Evolutionary conservation across 495 filamentous ascomycete genomes (phyloP), one percentile per base, ranked within the genome.

Genomic region (Eremomyces bilateralis): DNA sequence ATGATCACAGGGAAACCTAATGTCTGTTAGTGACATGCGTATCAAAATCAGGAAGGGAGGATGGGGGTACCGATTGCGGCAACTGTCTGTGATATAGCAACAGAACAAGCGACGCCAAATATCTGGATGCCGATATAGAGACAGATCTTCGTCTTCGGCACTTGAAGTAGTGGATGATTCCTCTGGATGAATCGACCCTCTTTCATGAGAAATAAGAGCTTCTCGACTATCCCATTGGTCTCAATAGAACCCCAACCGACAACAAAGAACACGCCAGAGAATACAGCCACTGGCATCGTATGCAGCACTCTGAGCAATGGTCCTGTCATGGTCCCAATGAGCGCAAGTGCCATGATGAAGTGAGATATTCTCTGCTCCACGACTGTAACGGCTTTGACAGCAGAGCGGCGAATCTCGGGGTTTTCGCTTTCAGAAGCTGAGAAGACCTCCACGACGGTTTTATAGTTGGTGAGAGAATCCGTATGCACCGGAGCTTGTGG

Each of bases 211-310:
- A 76, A 90, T n/a, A 83, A 51, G 2, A 85, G 44, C 44, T 90
- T 91, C 31, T 65, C 56, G 0, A 76, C 80, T 39, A 91, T 82
- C 6, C 78, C 78, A 49, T 85, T 90, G 10, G 58, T 69, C 44
- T 71, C 60, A 19, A 88, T 65, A n/a, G 78, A 46, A 13, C 47
- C 42, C 42, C 39, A 46, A 45, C 17, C 83, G 71, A 91, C 83
- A 43, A 90, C 71, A 54, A 91, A 92, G 62, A 93, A 92, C n/a
- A 93, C 64, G 3, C 83, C 83, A 0, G 78, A 76, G 41, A 93
- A 62, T 15, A 92, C 76, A 36, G 69, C 77, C 42, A 82, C 77
- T 0, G 83, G 83, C 43, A 93, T 80, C 4, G 83, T 63, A 38
- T 77, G 73, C 10, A 93, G 58, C 18, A 91, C 78, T 17, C 70